Percentiles rank a stretch among this genome's conserved stretches.
These are phyloP conservation scores for Cystoderma amianthinum DNA, from an alignment of 768 basidiomycete species.

Conservation along the genomic window DNA sequence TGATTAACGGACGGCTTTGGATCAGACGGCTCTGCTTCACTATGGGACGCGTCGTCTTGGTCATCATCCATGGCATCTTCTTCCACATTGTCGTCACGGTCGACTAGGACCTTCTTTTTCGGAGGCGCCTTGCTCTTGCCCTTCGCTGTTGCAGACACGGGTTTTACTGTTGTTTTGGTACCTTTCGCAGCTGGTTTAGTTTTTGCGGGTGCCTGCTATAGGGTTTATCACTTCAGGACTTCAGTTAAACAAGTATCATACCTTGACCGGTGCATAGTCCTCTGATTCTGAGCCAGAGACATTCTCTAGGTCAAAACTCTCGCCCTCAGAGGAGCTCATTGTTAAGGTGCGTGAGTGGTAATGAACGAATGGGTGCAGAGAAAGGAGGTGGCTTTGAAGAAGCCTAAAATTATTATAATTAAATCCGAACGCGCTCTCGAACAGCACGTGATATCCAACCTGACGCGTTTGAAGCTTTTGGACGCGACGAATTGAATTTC, in stretches of 20 bases:
- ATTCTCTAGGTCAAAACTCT: slow-evolving; percentile 57
- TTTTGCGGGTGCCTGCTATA: slow-evolving; percentile 17
- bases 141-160: slow-evolving; percentile 33
- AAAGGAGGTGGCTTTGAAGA: too few species aligned
- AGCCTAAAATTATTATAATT: too few species aligned
- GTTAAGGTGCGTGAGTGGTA: too few species aligned
- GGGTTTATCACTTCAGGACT: too few species aligned
- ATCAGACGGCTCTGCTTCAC: slow-evolving; percentile 19
- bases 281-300: slow-evolving; percentile 64
- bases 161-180: slow-evolving; percentile 32
- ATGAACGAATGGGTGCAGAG: too few species aligned
- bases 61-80: slow-evolving; percentile 37
- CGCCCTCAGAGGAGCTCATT: slow-evolving; percentile 74
- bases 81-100: slow-evolving; percentile 59
- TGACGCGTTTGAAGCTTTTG: too few species aligned
- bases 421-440: too few species aligned
- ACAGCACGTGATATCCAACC: too few species aligned
- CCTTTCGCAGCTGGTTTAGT: slow-evolving; percentile 29
- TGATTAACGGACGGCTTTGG: slow-evolving; percentile 10
- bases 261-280: slow-evolving; percentile 60
- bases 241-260: too few species aligned
- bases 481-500: too few species aligned
- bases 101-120: slow-evolving; percentile 68
- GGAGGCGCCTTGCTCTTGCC: slow-evolving; percentile 35
- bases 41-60: slow-evolving; percentile 30